Conservation (phyloP, 2,329 filamentous ascomycete species). For the Sphaceloma murrayae region DNA sequence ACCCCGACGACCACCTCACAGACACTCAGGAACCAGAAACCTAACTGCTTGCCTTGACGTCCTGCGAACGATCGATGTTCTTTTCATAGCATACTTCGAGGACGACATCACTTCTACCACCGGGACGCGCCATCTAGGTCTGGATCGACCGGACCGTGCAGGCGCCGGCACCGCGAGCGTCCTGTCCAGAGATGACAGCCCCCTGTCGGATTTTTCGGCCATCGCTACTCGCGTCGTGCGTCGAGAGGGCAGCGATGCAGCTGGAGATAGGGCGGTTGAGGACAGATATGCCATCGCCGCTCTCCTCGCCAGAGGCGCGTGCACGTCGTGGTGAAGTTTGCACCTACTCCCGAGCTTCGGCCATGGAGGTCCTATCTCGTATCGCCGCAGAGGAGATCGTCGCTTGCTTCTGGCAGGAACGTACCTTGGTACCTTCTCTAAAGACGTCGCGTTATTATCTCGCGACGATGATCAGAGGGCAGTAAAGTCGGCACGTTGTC, state of each 20-base stretch:
- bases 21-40: no score
- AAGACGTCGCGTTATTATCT: no score
- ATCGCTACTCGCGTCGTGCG: no score
- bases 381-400: neutral
- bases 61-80: neutral
- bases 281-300: neutral
- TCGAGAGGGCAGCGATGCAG: neutral
- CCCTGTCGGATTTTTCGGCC: no score
- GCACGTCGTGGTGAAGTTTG: neutral
- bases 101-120: constrained; percentile 8
- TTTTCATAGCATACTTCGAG: neutral
- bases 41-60: no score
- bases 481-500: no score
- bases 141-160: constrained; percentile 12
- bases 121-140: neutral
- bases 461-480: no score
- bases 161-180: neutral
- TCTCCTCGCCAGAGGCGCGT: neutral
- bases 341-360: constrained; percentile 6
- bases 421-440: neutral
- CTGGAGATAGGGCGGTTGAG: neutral
- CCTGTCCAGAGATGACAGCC: neutral
- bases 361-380: neutral
- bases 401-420: neutral
- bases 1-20: neutral